A percentile compares a stretch with the other conserved stretches of the same genome.
phyloP scores from a whole-genome alignment of 345 rosid genomes.

The Anastatica hierochuntica region DNA sequence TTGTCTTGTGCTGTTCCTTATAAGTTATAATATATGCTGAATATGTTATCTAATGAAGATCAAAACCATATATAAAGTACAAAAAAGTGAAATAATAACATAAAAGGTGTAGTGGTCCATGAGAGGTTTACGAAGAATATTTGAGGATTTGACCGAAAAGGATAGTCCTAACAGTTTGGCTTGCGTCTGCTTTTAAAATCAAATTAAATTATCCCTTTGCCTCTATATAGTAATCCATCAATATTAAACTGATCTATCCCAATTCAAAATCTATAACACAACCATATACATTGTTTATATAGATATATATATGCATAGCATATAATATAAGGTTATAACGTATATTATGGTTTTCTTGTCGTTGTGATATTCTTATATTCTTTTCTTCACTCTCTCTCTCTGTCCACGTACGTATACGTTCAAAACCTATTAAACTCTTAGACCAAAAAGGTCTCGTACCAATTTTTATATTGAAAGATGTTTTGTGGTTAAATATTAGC shows the following conservation, averaged over 20 bases:
- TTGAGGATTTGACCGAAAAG: too few species aligned
- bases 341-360: conserved; percentile 8
- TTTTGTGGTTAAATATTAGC: too few species aligned
- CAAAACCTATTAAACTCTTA: not conserved
- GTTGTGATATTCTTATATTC: conserved; percentile 19
- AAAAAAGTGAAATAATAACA: too few species aligned
- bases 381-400: conserved; percentile 8
- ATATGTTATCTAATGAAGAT: not conserved
- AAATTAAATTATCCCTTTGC: too few species aligned
- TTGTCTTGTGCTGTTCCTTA: not conserved
- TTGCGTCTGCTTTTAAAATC: too few species aligned
- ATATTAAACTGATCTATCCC: too few species aligned
- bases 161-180: too few species aligned
- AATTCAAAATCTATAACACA: too few species aligned
- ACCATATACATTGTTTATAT: not conserved
- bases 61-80: not conserved
- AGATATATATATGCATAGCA: not conserved
- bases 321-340: not conserved
- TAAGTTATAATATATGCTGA: not conserved
- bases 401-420: not conserved
- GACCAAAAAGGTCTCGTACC: conserved; percentile 8
- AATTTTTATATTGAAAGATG: not conserved
- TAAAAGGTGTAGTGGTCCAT: conserved; percentile 16
- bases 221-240: too few species aligned
- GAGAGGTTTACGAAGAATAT: conserved; percentile 6